Conservation (phyloP, 768 basidiomycete species). For the Leccinellum luteum region DNA sequence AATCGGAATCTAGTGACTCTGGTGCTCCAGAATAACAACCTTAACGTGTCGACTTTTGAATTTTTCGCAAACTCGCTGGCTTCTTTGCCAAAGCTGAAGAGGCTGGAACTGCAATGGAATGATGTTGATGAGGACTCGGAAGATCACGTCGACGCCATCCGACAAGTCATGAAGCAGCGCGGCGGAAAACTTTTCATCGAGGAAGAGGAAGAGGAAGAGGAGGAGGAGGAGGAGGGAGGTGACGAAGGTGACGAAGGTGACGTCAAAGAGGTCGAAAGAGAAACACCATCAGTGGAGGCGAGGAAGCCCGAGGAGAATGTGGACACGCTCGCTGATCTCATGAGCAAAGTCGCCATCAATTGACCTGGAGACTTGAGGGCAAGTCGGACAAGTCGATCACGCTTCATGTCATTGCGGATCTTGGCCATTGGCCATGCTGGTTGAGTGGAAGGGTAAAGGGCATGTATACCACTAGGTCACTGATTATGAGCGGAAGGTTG, state of each 20-base stretch:
- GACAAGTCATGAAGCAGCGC: slow-evolving; percentile 54
- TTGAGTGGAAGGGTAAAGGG: not conserved
- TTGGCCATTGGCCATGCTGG: not conserved
- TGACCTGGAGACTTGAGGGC: slow-evolving; percentile 21
- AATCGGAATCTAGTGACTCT: slow-evolving; percentile 73
- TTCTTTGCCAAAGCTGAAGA: slow-evolving; percentile 56
- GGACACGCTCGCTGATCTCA: slow-evolving; percentile 61
- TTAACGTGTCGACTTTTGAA: slow-evolving; percentile 66
- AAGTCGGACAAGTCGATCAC: not conserved
- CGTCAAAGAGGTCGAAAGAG: slow-evolving; percentile 19
- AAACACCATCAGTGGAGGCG: slow-evolving; percentile 25
- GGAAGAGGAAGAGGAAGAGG: slow-evolving; percentile 84
- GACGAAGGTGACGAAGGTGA: slow-evolving; percentile 40
- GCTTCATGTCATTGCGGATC: slow-evolving; percentile 1
- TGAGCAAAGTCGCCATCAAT: slow-evolving; percentile 60
- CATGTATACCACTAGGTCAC: slow-evolving; percentile 25
- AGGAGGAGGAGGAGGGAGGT: slow-evolving; percentile 64
- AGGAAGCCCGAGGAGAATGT: slow-evolving; percentile 35
- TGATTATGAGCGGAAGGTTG: slow-evolving; percentile 10
- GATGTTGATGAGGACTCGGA: slow-evolving; percentile 80
- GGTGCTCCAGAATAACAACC: slow-evolving; percentile 90
- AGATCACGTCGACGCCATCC: slow-evolving; percentile 48
- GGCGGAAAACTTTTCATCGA: slow-evolving; percentile 64
- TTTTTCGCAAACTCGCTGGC: slow-evolving; percentile 66
- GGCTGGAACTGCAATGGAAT: slow-evolving; percentile 87